phyloP scores from a whole-genome alignment of 768 basidiomycete genomes.

The Mycena pura region DNA sequence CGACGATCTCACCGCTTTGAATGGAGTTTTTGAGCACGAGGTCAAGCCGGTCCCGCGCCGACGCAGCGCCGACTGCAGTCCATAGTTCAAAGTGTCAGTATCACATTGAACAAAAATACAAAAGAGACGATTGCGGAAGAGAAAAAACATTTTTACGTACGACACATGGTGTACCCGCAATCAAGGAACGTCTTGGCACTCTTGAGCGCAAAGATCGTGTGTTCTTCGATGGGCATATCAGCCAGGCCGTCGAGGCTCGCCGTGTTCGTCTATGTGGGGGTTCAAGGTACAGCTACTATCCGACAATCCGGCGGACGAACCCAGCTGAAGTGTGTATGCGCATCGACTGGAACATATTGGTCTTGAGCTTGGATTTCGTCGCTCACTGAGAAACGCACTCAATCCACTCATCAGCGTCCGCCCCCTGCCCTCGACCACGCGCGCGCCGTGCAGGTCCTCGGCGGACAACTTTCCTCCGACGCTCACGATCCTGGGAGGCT shows the following conservation, averaged over 20 bases:
- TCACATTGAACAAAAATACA: not conserved
- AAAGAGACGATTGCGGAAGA: not conserved
- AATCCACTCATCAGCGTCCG: conserved; percentile 45
- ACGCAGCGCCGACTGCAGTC: conserved; percentile 39
- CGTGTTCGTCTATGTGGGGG: conserved; percentile 34
- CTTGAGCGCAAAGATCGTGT: conserved; percentile 36
- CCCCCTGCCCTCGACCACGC: conserved; percentile 37
- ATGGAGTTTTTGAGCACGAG: conserved; percentile 42
- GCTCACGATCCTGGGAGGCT: conserved; percentile 36
- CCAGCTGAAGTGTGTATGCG: conserved; percentile 41
- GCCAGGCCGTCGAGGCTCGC: conserved; percentile 38
- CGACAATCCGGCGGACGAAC: not conserved
- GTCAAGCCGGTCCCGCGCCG: conserved; percentile 41
- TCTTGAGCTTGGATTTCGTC: not conserved
- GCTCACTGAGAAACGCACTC: conserved; percentile 14
- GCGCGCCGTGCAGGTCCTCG: conserved; percentile 28
- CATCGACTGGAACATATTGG: conserved; percentile 31
- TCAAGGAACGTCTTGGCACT: conserved; percentile 42
- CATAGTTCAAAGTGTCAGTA: too few species aligned
- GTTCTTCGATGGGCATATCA: conserved; percentile 38
- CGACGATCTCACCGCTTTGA: conserved; percentile 39
- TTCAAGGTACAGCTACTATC: not conserved
- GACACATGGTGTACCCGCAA: conserved; percentile 46
- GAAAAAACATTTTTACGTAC: not conserved
- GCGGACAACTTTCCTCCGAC: conserved; percentile 34